Conservation (phyloP, 495 filamentous ascomycete genomes). For the Corynascus novoguineensis region DNA sequence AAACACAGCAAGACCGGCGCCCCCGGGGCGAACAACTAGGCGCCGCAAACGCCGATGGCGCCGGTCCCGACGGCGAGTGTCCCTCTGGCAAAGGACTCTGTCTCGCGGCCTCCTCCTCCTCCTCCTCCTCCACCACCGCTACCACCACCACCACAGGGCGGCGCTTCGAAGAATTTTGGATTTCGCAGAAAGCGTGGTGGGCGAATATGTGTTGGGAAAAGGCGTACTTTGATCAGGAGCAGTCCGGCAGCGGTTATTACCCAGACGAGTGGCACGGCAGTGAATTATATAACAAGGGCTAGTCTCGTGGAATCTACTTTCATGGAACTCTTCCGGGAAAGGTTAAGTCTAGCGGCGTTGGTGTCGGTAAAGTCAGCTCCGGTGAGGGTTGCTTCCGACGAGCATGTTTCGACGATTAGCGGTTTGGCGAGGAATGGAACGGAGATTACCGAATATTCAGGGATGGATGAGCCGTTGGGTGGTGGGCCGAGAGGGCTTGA, state of each 20-base stretch:
- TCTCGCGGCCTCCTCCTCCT: too few species aligned
- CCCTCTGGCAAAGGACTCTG: not conserved
- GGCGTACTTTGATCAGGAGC: not conserved
- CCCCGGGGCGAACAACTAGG: constrained; percentile 24
- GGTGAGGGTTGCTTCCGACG: too few species aligned
- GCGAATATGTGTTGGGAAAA: not conserved
- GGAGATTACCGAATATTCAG: too few species aligned
- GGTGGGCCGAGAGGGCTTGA: not conserved
- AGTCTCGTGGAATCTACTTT: not conserved
- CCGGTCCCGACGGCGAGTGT: not conserved
- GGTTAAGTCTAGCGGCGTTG: too few species aligned
- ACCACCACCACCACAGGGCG: too few species aligned
- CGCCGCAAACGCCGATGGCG: not conserved
- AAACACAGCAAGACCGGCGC: constrained; percentile 44
- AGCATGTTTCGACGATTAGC: not conserved
- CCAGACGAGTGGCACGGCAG: too few species aligned
- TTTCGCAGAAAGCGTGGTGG: too few species aligned
- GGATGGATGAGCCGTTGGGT: not conserved
- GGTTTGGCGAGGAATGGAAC: not conserved
- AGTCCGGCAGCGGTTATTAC: not conserved
- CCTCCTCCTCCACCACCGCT: too few species aligned
- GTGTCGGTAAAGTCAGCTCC: too few species aligned
- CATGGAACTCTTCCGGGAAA: not conserved
- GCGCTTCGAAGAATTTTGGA: too few species aligned
- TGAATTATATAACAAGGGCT: not conserved